Evolutionary conservation across 225 moss, liverwort and hornwort genomes (phyloP).

Genomic region (Bryum argenteum): DNA sequence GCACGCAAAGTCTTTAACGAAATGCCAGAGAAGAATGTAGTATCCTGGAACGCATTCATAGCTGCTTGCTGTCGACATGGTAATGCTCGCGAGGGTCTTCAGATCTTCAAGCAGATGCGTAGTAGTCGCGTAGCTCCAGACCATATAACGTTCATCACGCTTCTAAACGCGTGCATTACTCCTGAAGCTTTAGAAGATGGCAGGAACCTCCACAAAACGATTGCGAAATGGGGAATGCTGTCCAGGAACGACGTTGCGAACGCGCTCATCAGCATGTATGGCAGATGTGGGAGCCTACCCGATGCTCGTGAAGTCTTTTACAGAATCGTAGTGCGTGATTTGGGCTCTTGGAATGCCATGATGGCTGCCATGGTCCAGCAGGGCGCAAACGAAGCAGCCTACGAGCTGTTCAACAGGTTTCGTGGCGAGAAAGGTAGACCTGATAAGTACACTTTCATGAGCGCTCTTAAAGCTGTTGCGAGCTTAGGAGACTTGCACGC

Average conservation of each 20-base stretch:
- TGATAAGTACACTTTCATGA: constrained; percentile 55
- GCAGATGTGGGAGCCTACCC: constrained; percentile 49
- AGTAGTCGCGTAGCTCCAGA: constrained; percentile 36
- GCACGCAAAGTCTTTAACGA: constrained; percentile 45
- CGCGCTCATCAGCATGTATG: constrained; percentile 61
- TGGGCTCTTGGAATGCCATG: constrained; percentile 65
- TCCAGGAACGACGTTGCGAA: constrained; percentile 40
- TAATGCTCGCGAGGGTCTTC: constrained; percentile 40
- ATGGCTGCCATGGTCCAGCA: constrained; percentile 47
- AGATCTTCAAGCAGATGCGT: constrained; percentile 53
- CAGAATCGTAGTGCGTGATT: constrained; percentile 48
- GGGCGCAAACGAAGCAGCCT: constrained; percentile 43
- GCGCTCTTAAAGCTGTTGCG: constrained; percentile 36
- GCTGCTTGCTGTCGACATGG: constrained; percentile 48
- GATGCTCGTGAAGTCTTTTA: constrained; percentile 61
- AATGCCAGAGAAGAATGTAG: constrained; percentile 54
- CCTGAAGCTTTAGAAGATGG: constrained; percentile 43
- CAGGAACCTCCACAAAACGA: constrained; percentile 37
- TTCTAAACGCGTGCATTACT: constrained; percentile 50
- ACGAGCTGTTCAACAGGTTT: constrained; percentile 45
- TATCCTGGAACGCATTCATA: constrained; percentile 64
- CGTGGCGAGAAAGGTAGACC: constrained; percentile 41
- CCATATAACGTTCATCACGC: constrained; percentile 48
- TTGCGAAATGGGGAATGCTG: constrained; percentile 36
- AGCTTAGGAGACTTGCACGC: constrained; percentile 41